Base-by-base conservation (phyloP, 2,329 filamentous ascomycete species). In the Fusarium sp. region DNA sequence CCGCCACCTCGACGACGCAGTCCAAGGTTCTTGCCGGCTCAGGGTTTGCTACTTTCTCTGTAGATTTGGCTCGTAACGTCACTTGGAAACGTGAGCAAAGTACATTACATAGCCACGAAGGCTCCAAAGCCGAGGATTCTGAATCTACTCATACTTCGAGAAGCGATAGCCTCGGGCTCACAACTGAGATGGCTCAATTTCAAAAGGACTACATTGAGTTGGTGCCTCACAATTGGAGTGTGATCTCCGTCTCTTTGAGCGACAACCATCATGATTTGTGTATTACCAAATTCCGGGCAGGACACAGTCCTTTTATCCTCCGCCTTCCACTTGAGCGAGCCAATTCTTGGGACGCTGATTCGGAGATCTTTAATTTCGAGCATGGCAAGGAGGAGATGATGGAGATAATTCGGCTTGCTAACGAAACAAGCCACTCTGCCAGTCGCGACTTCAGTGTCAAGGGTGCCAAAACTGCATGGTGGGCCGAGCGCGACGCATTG, bases 251-350 rank as follows among this genome's bases (percentile, higher is more conserved):
- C 44, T 92, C 92, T 0, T 80, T 99, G 16, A 96, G 92, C 74
- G 92, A 97, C 54, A 91, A 90, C 70, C 87, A 86, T 38, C 91
- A 93, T 56, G 96, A 98, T 75, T 86, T 99, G 6, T 94, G 92
- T 71, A 90, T 98, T 66, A 94, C 93, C n/a, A 93, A 93, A 73
- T 88, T 97, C 34, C 89, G 92, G 67, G 85, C 89, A 11, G 89
- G 88, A 2, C 87, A 91, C 51, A 89, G 87, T 28, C 96, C 96
- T 0, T 97, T 99, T 74, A 89, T 97, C 53, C 83, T 99, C 51
- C 90, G 94, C 8, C 83, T 99, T 23, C 96, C 96, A 0, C 86
- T 99, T 26, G 91, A 92, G 70, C 86, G 95, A 41, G 92, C 95
- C 55, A 92, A 89, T 70, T 92, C 91, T 0, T 89, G 94, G 23